Percentiles rank a stretch among this genome's conserved stretches.
These are phyloP conservation scores for Arthromyces matolae DNA, from an alignment of 768 basidiomycete genomes.

Conservation along the genomic window DNA sequence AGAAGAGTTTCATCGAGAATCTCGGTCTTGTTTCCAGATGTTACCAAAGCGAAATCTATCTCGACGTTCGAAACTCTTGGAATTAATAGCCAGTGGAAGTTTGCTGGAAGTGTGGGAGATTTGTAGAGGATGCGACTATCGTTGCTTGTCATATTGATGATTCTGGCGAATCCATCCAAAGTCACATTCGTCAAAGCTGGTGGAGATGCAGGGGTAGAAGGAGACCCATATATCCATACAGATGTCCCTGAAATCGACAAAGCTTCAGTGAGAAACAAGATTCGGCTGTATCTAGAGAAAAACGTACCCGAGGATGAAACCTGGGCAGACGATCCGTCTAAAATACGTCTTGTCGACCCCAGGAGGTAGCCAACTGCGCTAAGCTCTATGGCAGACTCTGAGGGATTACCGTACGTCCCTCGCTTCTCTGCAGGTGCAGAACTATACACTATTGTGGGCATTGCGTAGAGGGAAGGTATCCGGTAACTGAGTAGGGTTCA, in stretches of 20 bases:
- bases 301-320: neutral
- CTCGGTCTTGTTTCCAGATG: neutral
- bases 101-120: neutral
- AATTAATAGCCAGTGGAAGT: neutral
- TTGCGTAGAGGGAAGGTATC: no score
- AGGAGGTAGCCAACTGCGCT: neutral
- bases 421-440: neutral
- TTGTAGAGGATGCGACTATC: neutral
- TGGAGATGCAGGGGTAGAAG: neutral
- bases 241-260: conserved; percentile 1
- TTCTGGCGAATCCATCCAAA: neutral
- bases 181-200: neutral
- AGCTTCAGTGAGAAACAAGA: neutral
- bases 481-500: no score
- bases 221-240: conserved; percentile 2
- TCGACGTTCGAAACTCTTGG: neutral
- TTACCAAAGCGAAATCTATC: conserved; percentile 4
- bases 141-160: neutral
- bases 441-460: conserved; percentile 3
- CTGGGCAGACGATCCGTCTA: conserved; percentile 1
- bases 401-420: neutral
- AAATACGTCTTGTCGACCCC: conserved; percentile 1
- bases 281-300: no score
- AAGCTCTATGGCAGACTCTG: neutral
- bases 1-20: conserved; percentile 5